These are phyloP conservation scores for Cercospora sesami DNA, from an alignment of 2,329 filamentous ascomycete genomes.

Conservation along the genomic window DNA sequence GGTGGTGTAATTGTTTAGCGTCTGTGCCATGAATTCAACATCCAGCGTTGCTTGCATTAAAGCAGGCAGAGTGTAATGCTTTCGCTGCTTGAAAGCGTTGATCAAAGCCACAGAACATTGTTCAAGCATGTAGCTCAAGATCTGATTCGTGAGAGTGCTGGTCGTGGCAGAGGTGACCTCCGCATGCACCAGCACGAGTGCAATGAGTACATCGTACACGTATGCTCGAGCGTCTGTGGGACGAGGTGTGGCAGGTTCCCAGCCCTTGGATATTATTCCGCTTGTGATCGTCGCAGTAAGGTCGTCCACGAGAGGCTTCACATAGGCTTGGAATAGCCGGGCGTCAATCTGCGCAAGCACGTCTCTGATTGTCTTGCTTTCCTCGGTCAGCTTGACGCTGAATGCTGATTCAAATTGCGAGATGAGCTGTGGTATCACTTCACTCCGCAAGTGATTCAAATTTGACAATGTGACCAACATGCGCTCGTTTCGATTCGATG, in stretches of 20 bases:
- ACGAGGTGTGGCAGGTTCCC: conserved; percentile 52
- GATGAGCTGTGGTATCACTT: conserved; percentile 84
- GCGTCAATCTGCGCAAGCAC: conserved; percentile 88
- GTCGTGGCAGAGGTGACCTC: conserved; percentile 51
- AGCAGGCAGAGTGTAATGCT: conserved; percentile 70
- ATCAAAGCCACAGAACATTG: conserved; percentile 78
- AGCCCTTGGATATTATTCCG: conserved; percentile 70
- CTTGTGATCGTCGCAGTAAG: conserved; percentile 69
- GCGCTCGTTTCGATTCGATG: conserved; percentile 60
- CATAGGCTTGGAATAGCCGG: conserved; percentile 90
- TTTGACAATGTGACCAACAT: conserved; percentile 95
- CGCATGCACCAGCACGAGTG: conserved; percentile 86
- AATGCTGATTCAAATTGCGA: conserved; percentile 91
- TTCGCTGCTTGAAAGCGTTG: conserved; percentile 67
- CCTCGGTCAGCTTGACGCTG: conserved; percentile 89
- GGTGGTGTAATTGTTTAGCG: conserved; percentile 83
- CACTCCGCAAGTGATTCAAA: conserved; percentile 75
- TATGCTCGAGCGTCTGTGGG: conserved; percentile 82
- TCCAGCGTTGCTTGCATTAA: conserved; percentile 97
- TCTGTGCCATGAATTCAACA: conserved; percentile 95
- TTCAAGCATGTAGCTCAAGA: conserved; percentile 85
- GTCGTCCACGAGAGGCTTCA: conserved; percentile 68
- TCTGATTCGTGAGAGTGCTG: conserved; percentile 71
- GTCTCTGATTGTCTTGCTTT: conserved; percentile 87
- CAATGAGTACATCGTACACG: conserved; percentile 81